phyloP scores from a whole-genome alignment of 192 early-diverging fungal genomes.

The Coemansia sp. region DNA sequence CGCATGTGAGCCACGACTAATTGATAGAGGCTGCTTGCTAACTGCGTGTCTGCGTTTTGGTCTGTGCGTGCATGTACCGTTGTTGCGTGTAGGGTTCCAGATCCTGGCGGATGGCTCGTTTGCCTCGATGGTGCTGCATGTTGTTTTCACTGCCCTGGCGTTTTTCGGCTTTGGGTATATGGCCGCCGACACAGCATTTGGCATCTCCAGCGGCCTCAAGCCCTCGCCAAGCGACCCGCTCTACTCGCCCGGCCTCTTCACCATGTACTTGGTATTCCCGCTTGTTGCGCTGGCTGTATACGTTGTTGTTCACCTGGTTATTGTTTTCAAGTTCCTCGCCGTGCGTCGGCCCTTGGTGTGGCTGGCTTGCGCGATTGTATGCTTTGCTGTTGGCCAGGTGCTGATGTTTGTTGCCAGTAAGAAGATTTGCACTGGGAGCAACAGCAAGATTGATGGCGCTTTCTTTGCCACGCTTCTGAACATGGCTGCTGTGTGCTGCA shows the following conservation, averaged over 20 bases:
- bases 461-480: conserved; percentile 54
- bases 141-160: conserved; percentile 27
- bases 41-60: neutral
- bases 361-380: conserved; percentile 34
- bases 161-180: conserved; percentile 49
- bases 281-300: conserved; percentile 43
- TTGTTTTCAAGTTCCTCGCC: conserved; percentile 46
- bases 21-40: neutral
- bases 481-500: conserved; percentile 35
- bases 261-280: conserved; percentile 47
- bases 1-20: no score
- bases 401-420: conserved; percentile 50
- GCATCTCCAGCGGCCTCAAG: conserved; percentile 45
- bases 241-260: conserved; percentile 46
- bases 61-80: neutral
- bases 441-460: conserved; percentile 48
- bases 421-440: conserved; percentile 50
- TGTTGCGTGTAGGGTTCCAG: conserved; percentile 42
- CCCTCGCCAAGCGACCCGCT: conserved; percentile 33
- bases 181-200: conserved; percentile 49
- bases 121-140: conserved; percentile 38
- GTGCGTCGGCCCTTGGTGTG: conserved; percentile 45
- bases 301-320: conserved; percentile 27
- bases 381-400: conserved; percentile 44
- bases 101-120: conserved; percentile 49